Evolutionary conservation across 2,329 filamentous ascomycete genomes (phyloP).

Genomic region (Seiridium unicorne): DNA sequence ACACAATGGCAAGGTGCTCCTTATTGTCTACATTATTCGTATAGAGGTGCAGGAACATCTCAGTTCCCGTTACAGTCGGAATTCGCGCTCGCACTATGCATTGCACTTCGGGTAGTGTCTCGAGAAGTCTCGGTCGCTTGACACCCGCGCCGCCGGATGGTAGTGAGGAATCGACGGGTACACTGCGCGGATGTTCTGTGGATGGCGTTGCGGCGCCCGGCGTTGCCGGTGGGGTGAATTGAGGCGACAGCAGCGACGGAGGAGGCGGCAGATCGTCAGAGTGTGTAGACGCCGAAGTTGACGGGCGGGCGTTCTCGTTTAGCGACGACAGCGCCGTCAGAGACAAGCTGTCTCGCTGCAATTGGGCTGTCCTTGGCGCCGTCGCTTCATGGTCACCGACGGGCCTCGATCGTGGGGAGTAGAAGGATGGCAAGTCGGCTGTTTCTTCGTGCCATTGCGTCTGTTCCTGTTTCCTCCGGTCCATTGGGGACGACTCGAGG

Average conservation of each 20-base stretch:
- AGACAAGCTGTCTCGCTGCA: conserved; percentile 33
- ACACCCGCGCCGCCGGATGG: conserved; percentile 58
- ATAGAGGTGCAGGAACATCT: conserved; percentile 97
- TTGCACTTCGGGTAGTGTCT: conserved; percentile 78
- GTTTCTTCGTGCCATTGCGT: conserved; percentile 27
- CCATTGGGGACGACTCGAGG: conserved; percentile 8
- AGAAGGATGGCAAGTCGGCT: conserved; percentile 43
- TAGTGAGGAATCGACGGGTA: conserved; percentile 59
- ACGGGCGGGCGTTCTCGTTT: background rate
- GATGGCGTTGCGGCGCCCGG: conserved; percentile 57
- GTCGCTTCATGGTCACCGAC: conserved; percentile 16
- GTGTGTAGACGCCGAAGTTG: background rate
- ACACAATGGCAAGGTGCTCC: conserved; percentile 96
- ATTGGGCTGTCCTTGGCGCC: conserved; percentile 7
- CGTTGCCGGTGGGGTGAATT: conserved; percentile 72
- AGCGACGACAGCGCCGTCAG: conserved; percentile 24
- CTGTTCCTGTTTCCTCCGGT: conserved; percentile 4
- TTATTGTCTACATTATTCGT: conserved; percentile 91
- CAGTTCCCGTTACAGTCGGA: conserved; percentile 83
- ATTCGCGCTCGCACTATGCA: conserved; percentile 95
- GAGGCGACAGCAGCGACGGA: conserved; percentile 79
- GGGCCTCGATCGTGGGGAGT: conserved; percentile 38
- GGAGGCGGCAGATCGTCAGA: conserved; percentile 34
- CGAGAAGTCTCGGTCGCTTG: conserved; percentile 70
- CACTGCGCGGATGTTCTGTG: conserved; percentile 43